These are phyloP conservation scores for Stephania cephalantha DNA, from an alignment of 164 flowering plant species.

Conservation along the genomic window DNA sequence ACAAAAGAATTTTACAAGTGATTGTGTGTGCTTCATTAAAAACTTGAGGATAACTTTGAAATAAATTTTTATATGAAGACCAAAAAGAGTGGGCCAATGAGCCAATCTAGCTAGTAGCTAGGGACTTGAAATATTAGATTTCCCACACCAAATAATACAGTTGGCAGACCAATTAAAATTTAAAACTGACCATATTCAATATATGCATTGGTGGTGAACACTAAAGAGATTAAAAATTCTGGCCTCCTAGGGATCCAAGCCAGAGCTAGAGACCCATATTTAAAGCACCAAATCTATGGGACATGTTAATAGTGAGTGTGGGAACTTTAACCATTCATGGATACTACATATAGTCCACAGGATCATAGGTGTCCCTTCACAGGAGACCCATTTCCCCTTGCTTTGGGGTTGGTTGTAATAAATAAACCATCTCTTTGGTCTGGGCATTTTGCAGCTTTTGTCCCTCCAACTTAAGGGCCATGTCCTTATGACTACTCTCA, in stretches of 20 bases:
- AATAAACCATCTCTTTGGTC: not conserved
- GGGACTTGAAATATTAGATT: too few relatives aligned
- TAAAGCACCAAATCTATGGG: not conserved
- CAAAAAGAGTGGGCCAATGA: too few relatives aligned
- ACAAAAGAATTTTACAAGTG: too few relatives aligned
- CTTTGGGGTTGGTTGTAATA: not conserved
- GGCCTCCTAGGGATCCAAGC: not conserved
- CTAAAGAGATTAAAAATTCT: not conserved
- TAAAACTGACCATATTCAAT: not conserved
- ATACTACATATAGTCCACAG: not conserved
- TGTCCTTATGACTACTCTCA: not conserved
- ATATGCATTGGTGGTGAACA: not conserved
- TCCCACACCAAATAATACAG: not conserved
- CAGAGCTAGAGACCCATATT: not conserved
- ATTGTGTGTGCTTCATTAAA: too few relatives aligned
- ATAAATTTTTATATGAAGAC: too few relatives aligned
- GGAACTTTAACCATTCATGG: not conserved
- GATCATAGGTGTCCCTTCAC: not conserved
- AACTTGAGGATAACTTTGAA: too few relatives aligned
- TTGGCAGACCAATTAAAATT: not conserved
- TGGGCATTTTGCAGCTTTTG: slow-evolving; percentile 1
- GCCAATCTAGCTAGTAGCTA: too few relatives aligned
- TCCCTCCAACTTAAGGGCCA: slow-evolving; percentile 2
- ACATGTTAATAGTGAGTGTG: not conserved
- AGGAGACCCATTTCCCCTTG: not conserved